A percentile compares a stretch with the other conserved stretches of the same genome.
phyloP scores from a whole-genome alignment of 352 stramenopile genomes.

The Thalassiosira hispida region DNA sequence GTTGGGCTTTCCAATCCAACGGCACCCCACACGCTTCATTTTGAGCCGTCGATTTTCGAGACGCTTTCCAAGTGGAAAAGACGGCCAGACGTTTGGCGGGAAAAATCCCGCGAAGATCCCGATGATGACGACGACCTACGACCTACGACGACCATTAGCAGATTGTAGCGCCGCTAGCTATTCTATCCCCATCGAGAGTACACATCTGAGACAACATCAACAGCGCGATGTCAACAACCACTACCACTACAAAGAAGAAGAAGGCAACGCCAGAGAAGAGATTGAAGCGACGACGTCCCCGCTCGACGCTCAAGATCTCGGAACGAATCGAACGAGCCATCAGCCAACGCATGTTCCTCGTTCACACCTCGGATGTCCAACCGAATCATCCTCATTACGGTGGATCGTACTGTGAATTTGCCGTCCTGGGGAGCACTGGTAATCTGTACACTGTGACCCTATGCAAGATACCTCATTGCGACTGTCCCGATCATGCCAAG shows the following conservation, averaged over 20 bases:
- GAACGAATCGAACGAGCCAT: slow-evolving; percentile 43
- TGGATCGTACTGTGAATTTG: slow-evolving; percentile 27
- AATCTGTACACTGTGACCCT: slow-evolving; percentile 65
- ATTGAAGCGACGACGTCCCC: slow-evolving; percentile 27
- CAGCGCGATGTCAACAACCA: too few relatives aligned
- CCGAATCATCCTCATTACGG: not conserved
- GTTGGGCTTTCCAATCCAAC: too few relatives aligned
- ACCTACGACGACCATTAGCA: too few relatives aligned
- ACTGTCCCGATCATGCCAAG: slow-evolving; percentile 58
- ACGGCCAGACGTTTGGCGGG: too few relatives aligned
- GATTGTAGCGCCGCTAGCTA: too few relatives aligned
- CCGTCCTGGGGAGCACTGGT: slow-evolving; percentile 63
- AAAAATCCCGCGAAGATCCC: too few relatives aligned
- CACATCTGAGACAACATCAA: too few relatives aligned
- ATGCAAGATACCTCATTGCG: slow-evolving; percentile 36
- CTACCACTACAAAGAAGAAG: not conserved
- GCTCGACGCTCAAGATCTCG: slow-evolving; percentile 5
- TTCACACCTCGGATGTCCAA: not conserved
- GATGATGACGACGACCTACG: too few relatives aligned
- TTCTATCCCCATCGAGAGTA: too few relatives aligned
- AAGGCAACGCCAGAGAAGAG: slow-evolving; percentile 37
- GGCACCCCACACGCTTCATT: too few relatives aligned
- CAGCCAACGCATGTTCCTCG: slow-evolving; percentile 43
- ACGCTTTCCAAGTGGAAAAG: too few relatives aligned
- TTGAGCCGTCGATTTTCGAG: too few relatives aligned